Base-by-base conservation (phyloP, 176 grass and related monocot genomes). In the Juncus effusus region DNA sequence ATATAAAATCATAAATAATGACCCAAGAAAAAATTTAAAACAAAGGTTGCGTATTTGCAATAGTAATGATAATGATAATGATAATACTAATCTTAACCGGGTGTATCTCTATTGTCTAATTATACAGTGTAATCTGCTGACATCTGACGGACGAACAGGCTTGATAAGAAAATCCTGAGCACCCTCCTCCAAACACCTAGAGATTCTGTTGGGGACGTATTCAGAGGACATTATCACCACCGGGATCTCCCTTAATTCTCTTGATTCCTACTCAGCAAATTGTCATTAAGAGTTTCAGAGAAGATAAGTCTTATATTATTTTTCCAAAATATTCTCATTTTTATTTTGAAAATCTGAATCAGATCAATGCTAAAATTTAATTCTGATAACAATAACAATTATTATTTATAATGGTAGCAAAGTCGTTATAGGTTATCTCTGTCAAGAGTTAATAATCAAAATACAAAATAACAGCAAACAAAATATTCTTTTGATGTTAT, bases 201-300 rank as follows among this genome's bases (percentile, higher is more conserved):
- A 84, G 68, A 90, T 90, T 62, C 94, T 93, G 3, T 86, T 93
- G 0, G 80, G 83, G 11, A 99, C 80, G 38, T 99, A 80, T 77
- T 99, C 94, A 0, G 94, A 99, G 7, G 89, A 99, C 94, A 99
- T 99, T 70, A 99, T 99, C 67, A 90, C 89, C 54, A 99, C 94
- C 0, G 94, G 94, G 60, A 93, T 99, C 67, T 85, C 61, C 69
- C 63, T 93, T 66, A 93, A 64, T 10, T 82, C 19, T 8, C 83
- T 86, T 12, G 89, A 99, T 76, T 79, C 88, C 89, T 97, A 66
- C n/a, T 62, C 44, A 47, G 4, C 28, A 51, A 13, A 36, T 45
- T 4, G 11, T 42, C 14, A 36, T 42, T 13, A 3, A 14, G 59
- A 42, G 37, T 28, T 28, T 16, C 38, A 66, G 13, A 8, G 0